These are phyloP conservation scores for Pleoardoris graminearum DNA, from an alignment of 2,329 filamentous ascomycete species.

Conservation along the genomic window DNA sequence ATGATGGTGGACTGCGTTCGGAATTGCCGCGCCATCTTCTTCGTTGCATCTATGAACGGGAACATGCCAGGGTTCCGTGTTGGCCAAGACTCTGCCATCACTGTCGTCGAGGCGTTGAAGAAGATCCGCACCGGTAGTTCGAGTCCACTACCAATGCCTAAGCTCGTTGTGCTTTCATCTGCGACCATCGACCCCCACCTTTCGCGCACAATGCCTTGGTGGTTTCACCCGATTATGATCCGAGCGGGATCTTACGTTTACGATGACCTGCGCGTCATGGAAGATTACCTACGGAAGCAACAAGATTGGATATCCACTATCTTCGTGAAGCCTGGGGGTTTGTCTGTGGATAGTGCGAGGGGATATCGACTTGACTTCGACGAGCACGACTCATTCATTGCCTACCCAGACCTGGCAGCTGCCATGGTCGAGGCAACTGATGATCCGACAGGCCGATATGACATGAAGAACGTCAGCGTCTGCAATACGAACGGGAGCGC, in stretches of 20 bases:
- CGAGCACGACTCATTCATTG: conserved; percentile 46
- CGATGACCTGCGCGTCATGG: conserved; percentile 42
- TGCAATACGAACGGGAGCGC: conserved; percentile 36
- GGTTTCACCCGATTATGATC: conserved; percentile 36
- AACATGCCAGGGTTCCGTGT: conserved; percentile 50
- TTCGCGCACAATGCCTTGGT: conserved; percentile 30
- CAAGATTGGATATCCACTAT: conserved; percentile 45
- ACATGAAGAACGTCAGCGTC: conserved; percentile 29
- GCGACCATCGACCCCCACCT: conserved; percentile 49
- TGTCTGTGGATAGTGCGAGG: conserved; percentile 43
- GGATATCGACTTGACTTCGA: conserved; percentile 49
- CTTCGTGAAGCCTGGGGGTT: conserved; percentile 51
- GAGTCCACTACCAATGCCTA: conserved; percentile 32
- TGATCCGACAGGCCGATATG: conserved; percentile 18
- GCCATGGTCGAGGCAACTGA: conserved; percentile 55
- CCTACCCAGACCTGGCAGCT: conserved; percentile 52
- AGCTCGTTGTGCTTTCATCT: conserved; percentile 51
- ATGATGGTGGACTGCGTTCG: conserved; percentile 46
- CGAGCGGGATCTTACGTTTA: conserved; percentile 45
- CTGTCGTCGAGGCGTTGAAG: conserved; percentile 46
- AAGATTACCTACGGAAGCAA: conserved; percentile 45
- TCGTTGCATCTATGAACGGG: conserved; percentile 47
- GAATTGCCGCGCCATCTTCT: conserved; percentile 46
- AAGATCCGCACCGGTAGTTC: conserved; percentile 18
- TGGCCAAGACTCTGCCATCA: conserved; percentile 41